These are phyloP conservation scores for Phytopythium ostracodes DNA, from an alignment of 352 stramenopile species.

Conservation along the genomic window DNA sequence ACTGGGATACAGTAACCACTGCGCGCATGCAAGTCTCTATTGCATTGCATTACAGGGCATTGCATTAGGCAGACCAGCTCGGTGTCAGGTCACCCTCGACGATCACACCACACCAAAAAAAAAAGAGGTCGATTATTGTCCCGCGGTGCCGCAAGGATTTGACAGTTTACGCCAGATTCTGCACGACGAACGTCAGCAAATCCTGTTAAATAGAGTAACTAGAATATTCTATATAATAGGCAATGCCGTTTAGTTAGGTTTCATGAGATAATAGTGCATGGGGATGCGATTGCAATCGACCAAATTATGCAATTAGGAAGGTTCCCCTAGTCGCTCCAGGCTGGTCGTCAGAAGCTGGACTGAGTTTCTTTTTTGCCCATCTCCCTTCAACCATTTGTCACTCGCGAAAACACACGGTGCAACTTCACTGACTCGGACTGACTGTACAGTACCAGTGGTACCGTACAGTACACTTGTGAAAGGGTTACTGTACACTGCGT, in stretches of 20 bases:
- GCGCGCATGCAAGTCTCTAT: no score
- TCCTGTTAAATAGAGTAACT: background rate
- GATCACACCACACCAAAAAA: background rate
- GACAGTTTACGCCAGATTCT: background rate
- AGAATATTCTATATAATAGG: background rate
- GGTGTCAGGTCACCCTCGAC: background rate
- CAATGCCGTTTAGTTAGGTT: no score
- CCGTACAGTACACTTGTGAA: no score
- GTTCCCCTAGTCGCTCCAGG: background rate
- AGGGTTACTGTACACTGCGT: no score
- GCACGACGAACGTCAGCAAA: background rate
- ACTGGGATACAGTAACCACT: no score
- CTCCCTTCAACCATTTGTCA: background rate
- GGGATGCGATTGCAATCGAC: no score
- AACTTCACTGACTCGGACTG: background rate
- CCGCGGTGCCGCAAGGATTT: slow-evolving; percentile 8
- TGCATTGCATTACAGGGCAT: no score
- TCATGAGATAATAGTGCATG: background rate
- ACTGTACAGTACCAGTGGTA: no score
- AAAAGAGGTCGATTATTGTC: no score
- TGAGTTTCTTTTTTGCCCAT: slow-evolving; percentile 4
- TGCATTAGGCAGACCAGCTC: no score
- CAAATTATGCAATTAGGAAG: slow-evolving; percentile 2
- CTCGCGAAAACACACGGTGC: background rate
- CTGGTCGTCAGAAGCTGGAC: slow-evolving; percentile 6